phyloP scores from a whole-genome alignment of 345 rosid genomes.

The Conringia planisiliqua region DNA sequence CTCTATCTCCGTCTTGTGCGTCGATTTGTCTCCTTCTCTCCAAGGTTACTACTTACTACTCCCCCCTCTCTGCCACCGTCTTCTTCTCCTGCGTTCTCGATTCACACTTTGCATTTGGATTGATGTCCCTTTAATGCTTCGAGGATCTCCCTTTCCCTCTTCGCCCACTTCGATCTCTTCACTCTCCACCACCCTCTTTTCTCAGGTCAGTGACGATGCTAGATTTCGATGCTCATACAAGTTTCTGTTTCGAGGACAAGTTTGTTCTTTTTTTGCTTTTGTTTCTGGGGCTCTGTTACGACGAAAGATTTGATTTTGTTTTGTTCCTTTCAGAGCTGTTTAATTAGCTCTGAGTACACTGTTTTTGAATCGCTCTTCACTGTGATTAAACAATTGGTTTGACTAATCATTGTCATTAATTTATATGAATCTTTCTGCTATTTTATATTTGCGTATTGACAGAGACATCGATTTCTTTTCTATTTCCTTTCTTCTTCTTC shows the following conservation, averaged over 20 bases:
- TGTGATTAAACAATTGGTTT: constrained; percentile 28
- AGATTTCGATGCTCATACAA: neutral
- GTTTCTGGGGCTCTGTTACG: neutral
- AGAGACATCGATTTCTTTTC: constrained; percentile 7
- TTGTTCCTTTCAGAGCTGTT: neutral
- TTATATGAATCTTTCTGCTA: neutral
- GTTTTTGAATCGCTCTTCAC: constrained; percentile 1
- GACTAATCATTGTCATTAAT: constrained; percentile 15
- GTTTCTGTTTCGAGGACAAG: neutral
- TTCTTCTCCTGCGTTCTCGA: constrained; percentile 9
- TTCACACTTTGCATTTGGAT: constrained; percentile 27
- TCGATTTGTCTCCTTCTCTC: constrained; percentile 24
- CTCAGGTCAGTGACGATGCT: constrained; percentile 27
- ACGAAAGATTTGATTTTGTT: constrained; percentile 9
- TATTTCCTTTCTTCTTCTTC: neutral
- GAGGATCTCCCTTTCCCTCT: constrained; percentile 5
- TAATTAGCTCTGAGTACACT: neutral
- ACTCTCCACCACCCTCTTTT: neutral
- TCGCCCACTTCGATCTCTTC: neutral
- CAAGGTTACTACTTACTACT: neutral
- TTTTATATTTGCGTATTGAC: constrained; percentile 21
- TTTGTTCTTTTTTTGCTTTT: neutral
- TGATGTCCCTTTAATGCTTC: constrained; percentile 26
- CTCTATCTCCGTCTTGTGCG: constrained; percentile 24
- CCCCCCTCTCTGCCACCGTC: neutral